Base-by-base conservation (phyloP, 2,329 filamentous ascomycete species). In the Emmonsiellopsis sp. region DNA sequence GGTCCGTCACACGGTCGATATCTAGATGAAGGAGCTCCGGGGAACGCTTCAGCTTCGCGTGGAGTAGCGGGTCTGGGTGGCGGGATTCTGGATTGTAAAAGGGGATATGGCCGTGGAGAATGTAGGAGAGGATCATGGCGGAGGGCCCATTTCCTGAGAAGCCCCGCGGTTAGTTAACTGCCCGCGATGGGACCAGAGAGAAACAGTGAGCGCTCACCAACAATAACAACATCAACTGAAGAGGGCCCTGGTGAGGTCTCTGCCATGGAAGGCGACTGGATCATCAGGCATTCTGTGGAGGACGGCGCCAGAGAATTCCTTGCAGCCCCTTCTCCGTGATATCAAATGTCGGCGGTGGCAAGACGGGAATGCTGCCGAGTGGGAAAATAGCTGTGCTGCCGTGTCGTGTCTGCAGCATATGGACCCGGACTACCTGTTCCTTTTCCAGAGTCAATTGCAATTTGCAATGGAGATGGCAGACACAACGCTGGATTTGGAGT, bases 91-190 rank as follows among this genome's bases (percentile, higher is more conserved):
- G 67, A 38, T 73, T 67, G 60, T 84, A 84, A 62, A 74, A 76
- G 5, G 81, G 81, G 51, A 82, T 70, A 61, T 83, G 73, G 38
- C 81, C 81, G 65, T 84, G 80, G 31, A 84, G 74, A 43, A 83
- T 81, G 64, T 80, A 84, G 45, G 79, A 82, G 37, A 84, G 72
- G 59, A 83, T 79, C 67, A 84, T 73, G 50, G 81, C 78, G 50
- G 81, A 80, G 45, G 81, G 81, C 53, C 81, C 81, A 63, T 81
- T 82, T 62, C 81, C 81, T 82, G 58, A 50, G 43, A 53, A 20
- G 38, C 20, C 42, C 55, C 16, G 50, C 35, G 15, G 31, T 40
- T 35, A 32, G 16, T 48, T 40, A 49, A 35, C 20, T 30, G 32
- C 7, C 5, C 40, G 8, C 34, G 10, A 38, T 35, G 40, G n/a